Evolutionary conservation across 768 basidiomycete genomes (phyloP).

Genomic region (Gloeostereum incarnatum): DNA sequence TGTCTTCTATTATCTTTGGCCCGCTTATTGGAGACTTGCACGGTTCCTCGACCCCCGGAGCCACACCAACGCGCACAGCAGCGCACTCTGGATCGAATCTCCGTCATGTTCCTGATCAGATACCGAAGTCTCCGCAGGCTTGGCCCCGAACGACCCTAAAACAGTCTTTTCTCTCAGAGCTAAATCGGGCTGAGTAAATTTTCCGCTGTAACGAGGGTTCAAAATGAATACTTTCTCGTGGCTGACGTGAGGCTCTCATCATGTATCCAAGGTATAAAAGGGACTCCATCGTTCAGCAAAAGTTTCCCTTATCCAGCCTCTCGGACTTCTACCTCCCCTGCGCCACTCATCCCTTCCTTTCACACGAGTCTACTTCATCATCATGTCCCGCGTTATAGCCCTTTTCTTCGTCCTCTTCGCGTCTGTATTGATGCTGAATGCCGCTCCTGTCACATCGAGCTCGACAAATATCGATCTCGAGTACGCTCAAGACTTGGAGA

Average conservation of each 20-base stretch:
- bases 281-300: neutral
- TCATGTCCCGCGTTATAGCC: constrained; percentile 30
- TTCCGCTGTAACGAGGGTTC: no score
- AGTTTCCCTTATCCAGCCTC: neutral
- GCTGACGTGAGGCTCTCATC: no score
- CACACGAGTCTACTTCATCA: constrained; percentile 8
- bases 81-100: no score
- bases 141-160: neutral
- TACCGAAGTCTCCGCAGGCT: no score
- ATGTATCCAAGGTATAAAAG: no score
- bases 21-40: no score
- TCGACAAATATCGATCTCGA: constrained; percentile 15
- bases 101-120: no score
- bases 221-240: no score
- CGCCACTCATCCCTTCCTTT: constrained; percentile 7
- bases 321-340: constrained; percentile 2
- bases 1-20: no score
- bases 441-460: constrained; percentile 34
- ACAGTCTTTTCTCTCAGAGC: neutral
- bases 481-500: constrained; percentile 39
- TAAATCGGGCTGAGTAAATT: no score
- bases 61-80: no score
- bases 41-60: no score
- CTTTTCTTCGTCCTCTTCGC: constrained; percentile 30
- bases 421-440: constrained; percentile 29